Evolutionary conservation across 306 rosid species (phyloP).

Genomic region (Morella rubra): DNA sequence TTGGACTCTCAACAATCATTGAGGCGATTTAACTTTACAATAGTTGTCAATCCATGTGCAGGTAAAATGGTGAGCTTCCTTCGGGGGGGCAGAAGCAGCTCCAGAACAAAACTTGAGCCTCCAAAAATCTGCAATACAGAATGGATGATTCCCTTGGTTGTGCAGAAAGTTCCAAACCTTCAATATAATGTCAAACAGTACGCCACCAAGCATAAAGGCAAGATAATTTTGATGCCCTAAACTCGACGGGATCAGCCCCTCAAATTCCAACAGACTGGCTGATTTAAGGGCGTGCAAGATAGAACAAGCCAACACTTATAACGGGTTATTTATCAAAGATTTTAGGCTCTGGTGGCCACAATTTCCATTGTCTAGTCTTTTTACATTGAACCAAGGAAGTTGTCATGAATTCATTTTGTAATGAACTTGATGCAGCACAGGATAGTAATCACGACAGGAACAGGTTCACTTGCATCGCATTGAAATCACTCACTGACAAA

Average conservation of each 20-base stretch:
- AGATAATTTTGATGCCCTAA: background rate
- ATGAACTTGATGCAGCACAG: too few relatives aligned
- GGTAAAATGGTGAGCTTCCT: background rate
- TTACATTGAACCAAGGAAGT: too few relatives aligned
- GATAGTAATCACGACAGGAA: background rate
- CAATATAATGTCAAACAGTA: conserved; percentile 3
- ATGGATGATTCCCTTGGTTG: conserved; percentile 5
- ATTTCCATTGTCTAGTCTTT: too few relatives aligned
- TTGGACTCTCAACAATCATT: too few relatives aligned
- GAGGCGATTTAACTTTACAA: background rate
- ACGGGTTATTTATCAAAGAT: too few relatives aligned
- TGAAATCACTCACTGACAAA: too few relatives aligned
- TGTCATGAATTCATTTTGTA: too few relatives aligned
- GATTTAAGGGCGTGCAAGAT: background rate
- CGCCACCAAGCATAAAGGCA: conserved; percentile 16
- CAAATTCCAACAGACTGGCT: background rate
- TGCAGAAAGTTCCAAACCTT: conserved; percentile 8
- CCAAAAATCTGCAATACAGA: background rate
- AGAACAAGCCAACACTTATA: too few relatives aligned
- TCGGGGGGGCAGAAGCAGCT: background rate
- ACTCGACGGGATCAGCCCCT: too few relatives aligned
- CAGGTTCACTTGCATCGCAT: background rate
- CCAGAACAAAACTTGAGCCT: conserved; percentile 2
- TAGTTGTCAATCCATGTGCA: background rate
- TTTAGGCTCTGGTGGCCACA: too few relatives aligned